Percentiles rank a stretch among this genome's conserved stretches.
These are phyloP conservation scores for Crithidia sp. DNA, from an alignment of 208 protist species.

Conservation along the genomic window DNA sequence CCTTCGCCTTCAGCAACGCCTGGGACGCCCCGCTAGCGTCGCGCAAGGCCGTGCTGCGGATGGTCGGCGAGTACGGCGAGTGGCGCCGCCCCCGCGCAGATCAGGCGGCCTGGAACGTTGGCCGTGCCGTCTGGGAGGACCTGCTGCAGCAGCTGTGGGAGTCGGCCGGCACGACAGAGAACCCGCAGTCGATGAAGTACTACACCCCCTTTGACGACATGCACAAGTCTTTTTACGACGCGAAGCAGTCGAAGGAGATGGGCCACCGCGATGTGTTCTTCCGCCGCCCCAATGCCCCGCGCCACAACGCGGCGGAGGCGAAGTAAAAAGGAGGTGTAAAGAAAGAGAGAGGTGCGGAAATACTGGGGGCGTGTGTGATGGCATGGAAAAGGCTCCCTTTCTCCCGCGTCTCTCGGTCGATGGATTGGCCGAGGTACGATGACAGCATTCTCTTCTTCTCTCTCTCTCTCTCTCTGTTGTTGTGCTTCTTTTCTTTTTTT, in stretches of 20 bases:
- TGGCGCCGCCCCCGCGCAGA: conserved; percentile 84
- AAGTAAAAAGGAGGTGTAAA: neutral
- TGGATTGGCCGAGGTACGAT: no score
- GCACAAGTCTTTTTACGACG: conserved; percentile 76
- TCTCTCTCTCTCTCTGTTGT: conserved; percentile 8
- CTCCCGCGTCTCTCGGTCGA: no score
- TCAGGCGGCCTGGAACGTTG: conserved; percentile 84
- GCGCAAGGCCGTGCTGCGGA: conserved; percentile 86
- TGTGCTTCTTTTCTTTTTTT: neutral
- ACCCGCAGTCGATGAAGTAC: conserved; percentile 93
- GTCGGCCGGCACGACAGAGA: conserved; percentile 77
- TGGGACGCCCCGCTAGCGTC: conserved; percentile 87
- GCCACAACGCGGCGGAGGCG: conserved; percentile 82
- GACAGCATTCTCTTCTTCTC: neutral
- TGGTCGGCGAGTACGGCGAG: conserved; percentile 93
- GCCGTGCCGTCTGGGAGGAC: conserved; percentile 87
- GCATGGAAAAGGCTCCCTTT: no score
- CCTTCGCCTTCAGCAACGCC: conserved; percentile 89
- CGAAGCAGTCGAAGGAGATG: conserved; percentile 87
- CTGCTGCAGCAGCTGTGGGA: conserved; percentile 90
- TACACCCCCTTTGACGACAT: conserved; percentile 91
- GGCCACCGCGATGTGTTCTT: conserved; percentile 91
- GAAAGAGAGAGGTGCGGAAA: neutral
- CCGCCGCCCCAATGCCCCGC: conserved; percentile 79
- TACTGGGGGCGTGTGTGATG: neutral